Conservation (phyloP, 495 filamentous ascomycete species). For the Podospora pseudoanserina region DNA sequence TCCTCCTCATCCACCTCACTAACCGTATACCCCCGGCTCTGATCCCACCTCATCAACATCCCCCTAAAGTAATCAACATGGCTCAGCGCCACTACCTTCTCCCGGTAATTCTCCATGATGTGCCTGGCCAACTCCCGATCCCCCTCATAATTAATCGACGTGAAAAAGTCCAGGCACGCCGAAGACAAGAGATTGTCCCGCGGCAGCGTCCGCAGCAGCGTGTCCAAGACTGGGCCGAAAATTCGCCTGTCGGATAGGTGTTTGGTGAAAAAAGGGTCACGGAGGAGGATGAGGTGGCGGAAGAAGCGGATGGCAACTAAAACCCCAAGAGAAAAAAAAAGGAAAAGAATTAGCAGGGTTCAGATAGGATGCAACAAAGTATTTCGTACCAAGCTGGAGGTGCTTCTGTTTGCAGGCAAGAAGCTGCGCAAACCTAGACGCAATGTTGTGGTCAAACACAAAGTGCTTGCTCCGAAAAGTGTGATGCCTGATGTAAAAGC, state of each 20-base stretch:
- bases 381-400: conserved; percentile 74
- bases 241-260: conserved; percentile 80
- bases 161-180: conserved; percentile 93
- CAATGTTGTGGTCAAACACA: conserved; percentile 74
- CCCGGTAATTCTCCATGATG: conserved; percentile 83
- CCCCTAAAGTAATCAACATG: conserved; percentile 84
- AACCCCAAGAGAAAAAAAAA: background rate
- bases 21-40: conserved; percentile 63
- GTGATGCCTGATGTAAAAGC: conserved; percentile 90
- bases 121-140: conserved; percentile 79
- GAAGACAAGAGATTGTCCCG: conserved; percentile 95
- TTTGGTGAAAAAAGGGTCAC: conserved; percentile 89
- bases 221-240: conserved; percentile 82
- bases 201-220: conserved; percentile 86
- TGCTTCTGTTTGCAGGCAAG: conserved; percentile 86
- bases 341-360: conserved; percentile 12
- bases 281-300: conserved; percentile 76
- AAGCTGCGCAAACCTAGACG: conserved; percentile 76
- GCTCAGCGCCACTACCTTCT: conserved; percentile 70
- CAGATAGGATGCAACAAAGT: background rate
- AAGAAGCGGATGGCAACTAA: conserved; percentile 94
- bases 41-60: conserved; percentile 75
- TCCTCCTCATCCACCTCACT: conserved; percentile 54
- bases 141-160: conserved; percentile 81
- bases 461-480: conserved; percentile 82